Evolutionary conservation across 2,329 filamentous ascomycete species (phyloP).

Genomic region (Talaromyces sp.): DNA sequence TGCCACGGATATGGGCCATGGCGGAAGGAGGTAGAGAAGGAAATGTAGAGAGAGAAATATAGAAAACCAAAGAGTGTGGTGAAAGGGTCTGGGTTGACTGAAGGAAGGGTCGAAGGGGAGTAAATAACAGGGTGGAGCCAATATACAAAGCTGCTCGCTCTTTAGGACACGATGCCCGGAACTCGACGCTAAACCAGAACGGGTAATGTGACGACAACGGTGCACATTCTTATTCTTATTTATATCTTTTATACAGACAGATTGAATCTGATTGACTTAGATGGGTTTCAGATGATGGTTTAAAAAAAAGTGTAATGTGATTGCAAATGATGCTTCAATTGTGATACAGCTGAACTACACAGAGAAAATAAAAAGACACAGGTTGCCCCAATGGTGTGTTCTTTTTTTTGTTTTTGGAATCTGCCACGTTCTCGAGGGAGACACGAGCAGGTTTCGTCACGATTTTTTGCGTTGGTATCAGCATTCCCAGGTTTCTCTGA

Average conservation of each 20-base stretch:
- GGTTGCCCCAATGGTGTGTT: slow-evolving; percentile 15
- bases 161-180: slow-evolving; percentile 48
- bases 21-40: slow-evolving; percentile 17
- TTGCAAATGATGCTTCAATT: slow-evolving; percentile 16
- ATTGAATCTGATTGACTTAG: not conserved
- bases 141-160: slow-evolving; percentile 29
- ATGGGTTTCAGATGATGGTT: not conserved
- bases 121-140: slow-evolving; percentile 24
- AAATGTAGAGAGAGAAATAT: slow-evolving; percentile 8
- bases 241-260: slow-evolving; percentile 10
- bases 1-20: slow-evolving; percentile 63
- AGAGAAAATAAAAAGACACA: not conserved
- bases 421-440: not conserved
- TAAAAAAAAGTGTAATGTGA: slow-evolving; percentile 3
- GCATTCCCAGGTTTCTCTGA: not conserved
- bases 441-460: slow-evolving; percentile 11
- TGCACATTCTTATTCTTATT: slow-evolving; percentile 11
- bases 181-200: slow-evolving; percentile 32
- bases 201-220: slow-evolving; percentile 33
- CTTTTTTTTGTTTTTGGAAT: slow-evolving; percentile 1
- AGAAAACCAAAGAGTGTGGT: slow-evolving; percentile 10
- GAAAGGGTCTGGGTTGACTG: slow-evolving; percentile 9
- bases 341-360: slow-evolving; percentile 17
- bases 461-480: slow-evolving; percentile 13
- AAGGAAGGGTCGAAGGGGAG: slow-evolving; percentile 10